Conservation (phyloP, 2,329 filamentous ascomycete genomes). For the Drechslerella stenobrocha region DNA sequence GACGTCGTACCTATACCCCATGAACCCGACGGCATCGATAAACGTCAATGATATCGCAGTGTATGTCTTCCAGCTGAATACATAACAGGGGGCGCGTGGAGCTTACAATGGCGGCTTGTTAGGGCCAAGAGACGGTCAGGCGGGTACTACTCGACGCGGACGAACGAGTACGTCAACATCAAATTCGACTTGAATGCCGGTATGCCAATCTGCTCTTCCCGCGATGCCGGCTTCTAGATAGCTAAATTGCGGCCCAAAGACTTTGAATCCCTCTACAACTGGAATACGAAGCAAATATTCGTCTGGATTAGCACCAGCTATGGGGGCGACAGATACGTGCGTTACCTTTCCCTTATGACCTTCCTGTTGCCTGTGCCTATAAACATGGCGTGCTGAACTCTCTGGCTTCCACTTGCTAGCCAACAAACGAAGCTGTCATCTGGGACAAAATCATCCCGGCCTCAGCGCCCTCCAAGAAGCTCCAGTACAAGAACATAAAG, state of each 20-base stretch:
- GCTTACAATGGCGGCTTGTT: constrained; percentile 16
- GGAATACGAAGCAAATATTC: constrained; percentile 99
- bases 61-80: constrained; percentile 60
- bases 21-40: constrained; percentile 67
- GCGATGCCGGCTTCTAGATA: background rate
- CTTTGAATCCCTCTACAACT: constrained; percentile 88
- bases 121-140: constrained; percentile 90
- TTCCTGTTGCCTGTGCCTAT: constrained; percentile 57
- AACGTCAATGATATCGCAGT: constrained; percentile 79
- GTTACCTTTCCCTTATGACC: constrained; percentile 49
- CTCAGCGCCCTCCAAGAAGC: constrained; percentile 65
- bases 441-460: constrained; percentile 90
- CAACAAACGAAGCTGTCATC: constrained; percentile 76
- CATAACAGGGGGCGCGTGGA: background rate
- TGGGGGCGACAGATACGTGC: constrained; percentile 50
- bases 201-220: constrained; percentile 53
- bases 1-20: constrained; percentile 72
- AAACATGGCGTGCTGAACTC: background rate
- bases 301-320: constrained; percentile 87
- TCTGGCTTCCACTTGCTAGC: constrained; percentile 47
- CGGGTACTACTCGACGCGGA: constrained; percentile 81
- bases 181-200: constrained; percentile 86
- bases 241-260: constrained; percentile 59
- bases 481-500: constrained; percentile 77
- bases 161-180: constrained; percentile 93